Percentiles rank a stretch among this genome's conserved stretches.
Conservation (phyloP, 805 yeast genomes). For the Millerago galiae region DNA sequence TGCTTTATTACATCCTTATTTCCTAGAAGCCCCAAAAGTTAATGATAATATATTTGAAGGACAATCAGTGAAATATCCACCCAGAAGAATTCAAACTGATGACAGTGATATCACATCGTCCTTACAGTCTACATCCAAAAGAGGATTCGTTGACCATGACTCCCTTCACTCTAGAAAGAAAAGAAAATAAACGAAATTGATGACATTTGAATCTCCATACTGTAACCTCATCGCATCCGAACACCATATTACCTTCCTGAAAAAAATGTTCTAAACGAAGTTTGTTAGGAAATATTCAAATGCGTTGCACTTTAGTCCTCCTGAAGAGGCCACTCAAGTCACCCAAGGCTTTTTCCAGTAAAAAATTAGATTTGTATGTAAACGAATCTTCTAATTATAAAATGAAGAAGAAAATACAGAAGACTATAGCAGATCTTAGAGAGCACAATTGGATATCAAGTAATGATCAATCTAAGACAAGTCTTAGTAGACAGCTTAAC, state of each 20-base stretch:
- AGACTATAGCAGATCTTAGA: not conserved
- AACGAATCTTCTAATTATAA: too few relatives aligned
- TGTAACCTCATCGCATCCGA: constrained; percentile 1
- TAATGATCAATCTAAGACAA: not conserved
- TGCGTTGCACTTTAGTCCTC: not conserved
- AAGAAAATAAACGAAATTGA: constrained; percentile 12
- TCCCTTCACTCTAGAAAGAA: constrained; percentile 20
- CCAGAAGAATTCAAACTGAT: constrained; percentile 78
- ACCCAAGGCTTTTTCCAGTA: too few relatives aligned
- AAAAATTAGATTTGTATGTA: too few relatives aligned
- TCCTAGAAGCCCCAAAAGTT: constrained; percentile 63
- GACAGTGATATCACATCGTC: constrained; percentile 65
- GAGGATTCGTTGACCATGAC: constrained; percentile 22
- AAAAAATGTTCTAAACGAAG: too few relatives aligned
- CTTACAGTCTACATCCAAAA: constrained; percentile 24
- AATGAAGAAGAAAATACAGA: not conserved
- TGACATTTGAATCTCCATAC: not conserved
- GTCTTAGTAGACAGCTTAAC: too few relatives aligned
- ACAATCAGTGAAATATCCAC: constrained; percentile 69
- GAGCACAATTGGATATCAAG: constrained; percentile 4
- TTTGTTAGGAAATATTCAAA: not conserved
- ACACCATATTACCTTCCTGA: not conserved
- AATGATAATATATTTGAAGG: constrained; percentile 76
- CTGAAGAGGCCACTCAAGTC: too few relatives aligned
- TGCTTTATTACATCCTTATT: constrained; percentile 74